These are phyloP conservation scores for Thalassiosira hispida DNA, from an alignment of 352 stramenopile genomes.

Conservation along the genomic window DNA sequence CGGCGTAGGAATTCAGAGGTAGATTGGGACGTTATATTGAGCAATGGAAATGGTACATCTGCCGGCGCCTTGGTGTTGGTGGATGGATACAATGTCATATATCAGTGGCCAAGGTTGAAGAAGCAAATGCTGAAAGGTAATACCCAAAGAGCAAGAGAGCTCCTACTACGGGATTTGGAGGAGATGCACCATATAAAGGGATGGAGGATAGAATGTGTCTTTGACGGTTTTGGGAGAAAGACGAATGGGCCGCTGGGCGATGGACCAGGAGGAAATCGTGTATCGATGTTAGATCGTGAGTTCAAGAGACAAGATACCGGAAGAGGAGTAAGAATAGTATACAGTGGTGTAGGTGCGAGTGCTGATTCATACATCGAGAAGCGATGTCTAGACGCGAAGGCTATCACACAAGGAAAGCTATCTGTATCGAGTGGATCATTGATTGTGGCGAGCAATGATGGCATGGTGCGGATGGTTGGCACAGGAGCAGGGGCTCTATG, in stretches of 20 bases:
- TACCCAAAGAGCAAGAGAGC: slow-evolving; percentile 55
- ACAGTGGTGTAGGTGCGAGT: slow-evolving; percentile 65
- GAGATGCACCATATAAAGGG: slow-evolving; percentile 69
- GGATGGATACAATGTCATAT: slow-evolving; percentile 83
- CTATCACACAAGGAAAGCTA: slow-evolving; percentile 69
- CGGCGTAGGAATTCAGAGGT: slow-evolving; percentile 61
- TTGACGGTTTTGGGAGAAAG: slow-evolving; percentile 75
- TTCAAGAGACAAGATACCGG: slow-evolving; percentile 53
- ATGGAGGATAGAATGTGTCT: slow-evolving; percentile 83
- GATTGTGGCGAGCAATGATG: slow-evolving; percentile 78
- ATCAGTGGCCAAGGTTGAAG: slow-evolving; percentile 81
- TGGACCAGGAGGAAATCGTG: slow-evolving; percentile 20
- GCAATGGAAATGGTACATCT: slow-evolving; percentile 56
- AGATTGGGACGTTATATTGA: slow-evolving; percentile 82
- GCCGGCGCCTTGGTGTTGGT: slow-evolving; percentile 72
- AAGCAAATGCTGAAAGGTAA: slow-evolving; percentile 80
- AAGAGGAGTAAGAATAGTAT: slow-evolving; percentile 69
- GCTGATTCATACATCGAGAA: slow-evolving; percentile 81
- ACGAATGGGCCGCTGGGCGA: slow-evolving; percentile 58
- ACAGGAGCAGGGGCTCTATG: slow-evolving; percentile 67
- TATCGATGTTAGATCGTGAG: slow-evolving; percentile 44
- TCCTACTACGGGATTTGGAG: slow-evolving; percentile 79
- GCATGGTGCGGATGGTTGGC: slow-evolving; percentile 72
- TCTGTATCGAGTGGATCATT: slow-evolving; percentile 58
- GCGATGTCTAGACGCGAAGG: slow-evolving; percentile 66